Conservation (phyloP, 257 asterid genomes). For the Nyctanthes arbortristis region DNA sequence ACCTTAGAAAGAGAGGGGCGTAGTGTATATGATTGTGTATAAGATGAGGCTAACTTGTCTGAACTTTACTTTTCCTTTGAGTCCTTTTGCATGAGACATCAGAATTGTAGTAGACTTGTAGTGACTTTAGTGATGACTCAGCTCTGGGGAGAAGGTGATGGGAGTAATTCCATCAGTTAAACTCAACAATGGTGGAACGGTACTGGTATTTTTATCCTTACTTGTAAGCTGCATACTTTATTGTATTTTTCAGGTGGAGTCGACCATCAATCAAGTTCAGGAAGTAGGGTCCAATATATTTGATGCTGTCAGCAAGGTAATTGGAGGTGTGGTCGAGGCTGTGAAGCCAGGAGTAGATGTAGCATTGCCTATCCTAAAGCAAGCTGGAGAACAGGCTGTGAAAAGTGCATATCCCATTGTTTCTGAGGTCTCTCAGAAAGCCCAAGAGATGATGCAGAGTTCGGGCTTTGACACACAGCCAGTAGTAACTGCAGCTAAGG, state of each 20-base stretch:
- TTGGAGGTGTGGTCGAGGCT: constrained; percentile 60
- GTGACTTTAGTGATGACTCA: no score
- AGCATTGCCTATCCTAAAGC: constrained; percentile 69
- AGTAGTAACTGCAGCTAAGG: constrained; percentile 79
- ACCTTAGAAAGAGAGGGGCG: no score
- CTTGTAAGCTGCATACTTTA: constrained; percentile 9
- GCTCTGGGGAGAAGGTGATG: no score
- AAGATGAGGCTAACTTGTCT: no score
- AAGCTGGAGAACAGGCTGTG: constrained; percentile 72
- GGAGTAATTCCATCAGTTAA: no score
- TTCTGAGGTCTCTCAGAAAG: constrained; percentile 85
- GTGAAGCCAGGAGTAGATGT: constrained; percentile 76
- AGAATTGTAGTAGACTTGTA: no score
- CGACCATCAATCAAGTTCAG: constrained; percentile 68
- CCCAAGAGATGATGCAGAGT: constrained; percentile 87
- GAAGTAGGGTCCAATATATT: constrained; percentile 57
- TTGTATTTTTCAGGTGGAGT: constrained; percentile 60
- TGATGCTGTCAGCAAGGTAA: constrained; percentile 48
- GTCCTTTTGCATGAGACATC: no score
- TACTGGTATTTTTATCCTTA: no score
- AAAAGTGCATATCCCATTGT: constrained; percentile 80
- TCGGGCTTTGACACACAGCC: constrained; percentile 86
- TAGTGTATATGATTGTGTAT: no score
- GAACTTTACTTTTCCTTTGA: no score
- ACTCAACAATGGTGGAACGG: no score